Base-by-base conservation (phyloP, 306 rosid species). In the Gynostemma pentaphyllum region DNA sequence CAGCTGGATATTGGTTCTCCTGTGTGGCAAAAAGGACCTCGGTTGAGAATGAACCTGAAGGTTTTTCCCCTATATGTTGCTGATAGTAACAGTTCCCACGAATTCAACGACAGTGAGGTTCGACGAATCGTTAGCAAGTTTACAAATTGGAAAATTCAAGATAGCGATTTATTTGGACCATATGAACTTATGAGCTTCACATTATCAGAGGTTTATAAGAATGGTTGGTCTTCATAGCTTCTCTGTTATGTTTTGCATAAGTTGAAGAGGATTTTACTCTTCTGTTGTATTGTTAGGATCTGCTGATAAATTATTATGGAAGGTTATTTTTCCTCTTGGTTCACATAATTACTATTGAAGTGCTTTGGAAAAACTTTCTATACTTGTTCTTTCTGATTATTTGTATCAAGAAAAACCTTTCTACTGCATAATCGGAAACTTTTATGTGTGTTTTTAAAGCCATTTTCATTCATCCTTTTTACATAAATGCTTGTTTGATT, bases 1-100 rank as follows among this genome's bases (percentile, higher is more conserved):
- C 99, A 94, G 74, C 75, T 94, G 57, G 70, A 80, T 55, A 66
- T 84, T 78, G 64, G 19, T 51, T 66, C 69, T 4, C 73, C 73
- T 76, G 28, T 0, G 18, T 83, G 94, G 99, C 44, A 82, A 70
- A 52, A 27, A 21, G 99, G 94, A 37, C 95, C 95, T 78, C 88
- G 99, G 30, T 68, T 94, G 60, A 24, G 69, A 59, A 78, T 94
- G 85, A 9, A 36, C 40, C 79, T 94, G 81, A 88, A 84, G 79
- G 56, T 94, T 50, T 88, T 86, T 64, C 99, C 99, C 16, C 45
- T 19, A 5, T 78, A 66, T 72, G 66, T 45, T 27, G 70, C 41
- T 48, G 63, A 59, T 49, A 41, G 0, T 60, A 47, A 2, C 53
- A 74, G 49, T 36, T 2, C 77, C 41, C 65, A 2, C 37, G 9